A percentile compares a stretch with the other conserved stretches of the same genome.
These are phyloP conservation scores for Reticulascus tulasneorum DNA, from an alignment of 2,329 filamentous ascomycete genomes.

Conservation along the genomic window DNA sequence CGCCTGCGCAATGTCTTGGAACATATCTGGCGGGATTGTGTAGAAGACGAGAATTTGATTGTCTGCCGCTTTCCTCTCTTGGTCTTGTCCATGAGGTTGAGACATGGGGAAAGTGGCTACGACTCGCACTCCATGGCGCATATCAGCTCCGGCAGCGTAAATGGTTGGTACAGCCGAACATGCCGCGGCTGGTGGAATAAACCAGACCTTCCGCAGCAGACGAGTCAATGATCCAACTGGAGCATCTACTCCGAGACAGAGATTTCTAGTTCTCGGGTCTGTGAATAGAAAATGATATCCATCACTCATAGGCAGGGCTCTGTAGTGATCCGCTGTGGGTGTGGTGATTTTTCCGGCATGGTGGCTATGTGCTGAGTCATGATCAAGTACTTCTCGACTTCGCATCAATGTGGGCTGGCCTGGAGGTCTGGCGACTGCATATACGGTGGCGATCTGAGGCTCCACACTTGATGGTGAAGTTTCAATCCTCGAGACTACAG, in stretches of 20 bases:
- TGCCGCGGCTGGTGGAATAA: constrained; percentile 30
- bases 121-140: constrained; percentile 53
- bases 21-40: constrained; percentile 55
- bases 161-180: constrained; percentile 37
- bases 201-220: constrained; percentile 55
- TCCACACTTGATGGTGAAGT: not conserved
- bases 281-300: constrained; percentile 62
- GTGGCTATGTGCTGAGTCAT: too few species aligned
- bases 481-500: constrained; percentile 16
- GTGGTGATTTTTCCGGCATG: not conserved
- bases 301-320: constrained; percentile 61
- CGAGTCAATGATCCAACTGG: constrained; percentile 46
- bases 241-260: constrained; percentile 60
- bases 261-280: constrained; percentile 50
- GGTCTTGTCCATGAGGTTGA: not conserved
- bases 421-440: constrained; percentile 4
- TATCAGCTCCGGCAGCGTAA: constrained; percentile 54
- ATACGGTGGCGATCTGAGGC: constrained; percentile 1
- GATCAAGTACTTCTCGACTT: not conserved
- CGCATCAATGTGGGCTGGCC: not conserved
- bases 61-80: constrained; percentile 1
- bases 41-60: constrained; percentile 52
- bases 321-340: constrained; percentile 53
- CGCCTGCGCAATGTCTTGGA: constrained; percentile 31
- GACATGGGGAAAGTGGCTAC: constrained; percentile 50